Evolutionary conservation across 2,329 filamentous ascomycete species (phyloP).

Genomic region (Thelonectria olida): DNA sequence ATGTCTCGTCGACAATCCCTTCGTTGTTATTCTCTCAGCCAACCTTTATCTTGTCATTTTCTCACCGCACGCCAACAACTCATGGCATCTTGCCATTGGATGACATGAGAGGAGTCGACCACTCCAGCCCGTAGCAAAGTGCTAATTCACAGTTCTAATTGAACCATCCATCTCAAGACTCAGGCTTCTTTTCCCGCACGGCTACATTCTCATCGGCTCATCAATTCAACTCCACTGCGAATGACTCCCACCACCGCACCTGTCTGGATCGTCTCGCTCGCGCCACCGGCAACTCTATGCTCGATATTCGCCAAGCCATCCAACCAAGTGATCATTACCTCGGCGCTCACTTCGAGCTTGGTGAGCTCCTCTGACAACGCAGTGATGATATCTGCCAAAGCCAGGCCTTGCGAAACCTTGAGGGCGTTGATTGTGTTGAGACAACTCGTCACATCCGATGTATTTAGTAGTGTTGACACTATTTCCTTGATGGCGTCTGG

Average conservation of each 20-base stretch:
- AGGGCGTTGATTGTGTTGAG: conserved; percentile 87
- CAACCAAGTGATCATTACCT: conserved; percentile 91
- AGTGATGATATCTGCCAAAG: conserved; percentile 92
- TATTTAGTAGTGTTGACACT: conserved; percentile 82
- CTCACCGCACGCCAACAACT: no score
- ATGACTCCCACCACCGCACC: conserved; percentile 92
- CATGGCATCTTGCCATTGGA: no score
- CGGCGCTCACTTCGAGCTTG: conserved; percentile 83
- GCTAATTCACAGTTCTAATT: no score
- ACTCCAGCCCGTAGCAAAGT: no score
- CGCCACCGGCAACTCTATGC: conserved; percentile 87
- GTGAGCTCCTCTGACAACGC: conserved; percentile 83
- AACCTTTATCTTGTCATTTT: no score
- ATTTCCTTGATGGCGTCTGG: conserved; percentile 89
- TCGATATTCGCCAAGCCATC: conserved; percentile 93
- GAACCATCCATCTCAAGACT: no score
- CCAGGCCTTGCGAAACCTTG: conserved; percentile 86
- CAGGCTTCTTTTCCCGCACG: neutral
- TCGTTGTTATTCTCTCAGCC: no score
- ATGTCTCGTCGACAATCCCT: no score
- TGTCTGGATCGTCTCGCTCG: conserved; percentile 88
- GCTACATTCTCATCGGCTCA: conserved; percentile 44
- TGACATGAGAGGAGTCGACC: no score
- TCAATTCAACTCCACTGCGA: conserved; percentile 83
- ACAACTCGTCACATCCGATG: conserved; percentile 88